phyloP scores from a whole-genome alignment of 768 basidiomycete genomes.

The Xerocomellus chrysenteron region DNA sequence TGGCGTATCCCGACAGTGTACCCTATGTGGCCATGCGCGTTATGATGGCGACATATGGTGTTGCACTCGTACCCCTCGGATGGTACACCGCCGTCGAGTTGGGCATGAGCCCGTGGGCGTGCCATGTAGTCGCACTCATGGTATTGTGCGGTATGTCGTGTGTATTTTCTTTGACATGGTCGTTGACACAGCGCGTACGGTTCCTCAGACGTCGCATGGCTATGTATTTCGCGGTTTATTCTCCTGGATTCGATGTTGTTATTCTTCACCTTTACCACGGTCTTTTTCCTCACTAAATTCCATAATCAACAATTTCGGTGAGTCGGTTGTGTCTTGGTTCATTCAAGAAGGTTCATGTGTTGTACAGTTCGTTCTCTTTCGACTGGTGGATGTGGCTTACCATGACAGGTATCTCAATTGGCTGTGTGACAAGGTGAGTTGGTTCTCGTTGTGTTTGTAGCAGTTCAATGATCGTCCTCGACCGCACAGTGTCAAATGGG shows the following conservation, averaged over 20 bases:
- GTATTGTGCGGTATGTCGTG: conserved; percentile 70
- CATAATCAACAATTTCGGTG: conserved; percentile 96
- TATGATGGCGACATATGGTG: conserved; percentile 91
- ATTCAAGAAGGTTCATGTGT: conserved; percentile 1
- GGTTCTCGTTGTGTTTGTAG: neutral
- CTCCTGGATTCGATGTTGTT: conserved; percentile 98
- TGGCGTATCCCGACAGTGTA: conserved; percentile 75
- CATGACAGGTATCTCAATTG: conserved; percentile 93
- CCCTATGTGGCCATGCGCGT: conserved; percentile 96
- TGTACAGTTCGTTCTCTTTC: conserved; percentile 76
- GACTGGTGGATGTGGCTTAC: conserved; percentile 98
- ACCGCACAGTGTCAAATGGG: conserved; percentile 80
- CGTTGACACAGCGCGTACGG: neutral
- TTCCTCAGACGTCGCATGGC: conserved; percentile 87
- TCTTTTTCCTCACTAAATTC: conserved; percentile 93
- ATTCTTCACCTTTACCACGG: conserved; percentile 97
- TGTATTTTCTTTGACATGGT: conserved; percentile 24
- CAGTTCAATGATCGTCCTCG: neutral
- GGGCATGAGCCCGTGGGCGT: conserved; percentile 85
- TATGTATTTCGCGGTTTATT: conserved; percentile 96
- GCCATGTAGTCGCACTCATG: conserved; percentile 93
- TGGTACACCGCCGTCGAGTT: conserved; percentile 97
- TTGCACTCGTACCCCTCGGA: conserved; percentile 90
- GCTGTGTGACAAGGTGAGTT: conserved; percentile 84
- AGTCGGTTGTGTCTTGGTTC: conserved; percentile 28